A percentile compares a stretch with the other conserved stretches of the same genome.
These are phyloP conservation scores for Fusarium poae DNA, from an alignment of 2,329 filamentous ascomycete genomes.

Conservation along the genomic window DNA sequence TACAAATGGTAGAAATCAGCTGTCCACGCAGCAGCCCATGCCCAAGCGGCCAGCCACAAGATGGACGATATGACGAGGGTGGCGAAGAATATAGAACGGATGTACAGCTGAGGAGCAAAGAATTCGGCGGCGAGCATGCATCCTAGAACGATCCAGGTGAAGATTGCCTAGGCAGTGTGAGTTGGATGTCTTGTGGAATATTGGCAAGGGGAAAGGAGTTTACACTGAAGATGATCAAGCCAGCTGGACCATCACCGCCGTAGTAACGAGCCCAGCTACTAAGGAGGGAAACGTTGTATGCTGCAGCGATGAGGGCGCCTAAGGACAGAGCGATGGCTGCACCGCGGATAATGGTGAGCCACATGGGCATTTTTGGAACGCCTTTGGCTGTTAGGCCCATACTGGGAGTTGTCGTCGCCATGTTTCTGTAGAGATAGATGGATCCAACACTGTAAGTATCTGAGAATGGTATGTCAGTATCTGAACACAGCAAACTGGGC, in stretches of 20 bases:
- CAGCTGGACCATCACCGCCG: conserved; percentile 52
- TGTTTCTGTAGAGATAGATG: background rate
- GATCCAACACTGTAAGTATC: background rate
- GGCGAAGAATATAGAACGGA: conserved; percentile 52
- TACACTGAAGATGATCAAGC: conserved; percentile 63
- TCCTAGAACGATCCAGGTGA: conserved; percentile 59
- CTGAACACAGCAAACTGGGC: accelerated
- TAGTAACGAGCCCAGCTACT: conserved; percentile 41
- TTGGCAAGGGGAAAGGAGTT: conserved; percentile 44
- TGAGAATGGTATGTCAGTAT: background rate
- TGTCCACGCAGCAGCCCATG: conserved; percentile 57
- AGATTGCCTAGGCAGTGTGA: conserved; percentile 53
- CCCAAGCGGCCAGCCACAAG: conserved; percentile 58
- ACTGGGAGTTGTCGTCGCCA: conserved; percentile 27
- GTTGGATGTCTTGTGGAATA: background rate
- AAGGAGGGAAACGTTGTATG: conserved; percentile 57
- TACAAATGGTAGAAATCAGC: conserved; percentile 46
- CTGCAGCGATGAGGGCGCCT: conserved; percentile 56
- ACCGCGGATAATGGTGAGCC: conserved; percentile 55
- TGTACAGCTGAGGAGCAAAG: conserved; percentile 54
- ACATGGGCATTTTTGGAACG: conserved; percentile 54
- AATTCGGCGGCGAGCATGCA: conserved; percentile 54
- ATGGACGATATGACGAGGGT: conserved; percentile 55
- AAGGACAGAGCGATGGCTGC: conserved; percentile 57
- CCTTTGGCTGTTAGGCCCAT: conserved; percentile 55